Base-by-base conservation (phyloP, 2,329 filamentous ascomycete species). In the Juglanconis oblonga region DNA sequence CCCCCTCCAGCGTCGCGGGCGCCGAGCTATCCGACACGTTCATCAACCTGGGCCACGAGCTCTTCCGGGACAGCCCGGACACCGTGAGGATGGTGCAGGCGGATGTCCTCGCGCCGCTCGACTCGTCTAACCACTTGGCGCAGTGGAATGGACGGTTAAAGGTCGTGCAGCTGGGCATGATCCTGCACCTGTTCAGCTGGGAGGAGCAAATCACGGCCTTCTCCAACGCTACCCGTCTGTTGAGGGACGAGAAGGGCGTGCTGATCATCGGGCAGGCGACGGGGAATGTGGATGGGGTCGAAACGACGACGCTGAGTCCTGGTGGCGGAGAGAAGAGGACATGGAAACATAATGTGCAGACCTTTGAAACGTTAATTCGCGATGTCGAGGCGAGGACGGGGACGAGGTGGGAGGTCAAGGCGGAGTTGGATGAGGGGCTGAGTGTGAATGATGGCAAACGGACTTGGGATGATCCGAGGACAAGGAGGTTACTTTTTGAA, bases 161-260 rank as follows among this genome's bases (percentile, higher is more conserved):
- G 13, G 64, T 72, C 45, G 63, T 78, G 11, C 69, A 78, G 53
- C 66, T 73, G 38, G 69, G 69, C 29, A 67, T 74, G 59, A 69
- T 79, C 7, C 73, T 79, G 60, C 76, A 79, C 57, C 68, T 76
- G 24, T 78, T 78, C 65, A 66, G 66, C n/a, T 69, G 71, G 52
- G 68, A 72, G 3, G 65, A 72, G 52, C 73, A 77, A 55, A 66
- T 69, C 33, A 33, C 44, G 9, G 66, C 65, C 1, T 69, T 67
- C 8, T 60, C 67, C 52, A 67, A 70, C 32, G 70, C 72, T 14
- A 61, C 70, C 10, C 51, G 61, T 5, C 65, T 74, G 11, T 57
- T 75, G 24, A 68, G 64, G 35, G 64, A 68, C 6, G 66, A 69
- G 9, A 67, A 67, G 11, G 67, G 68, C 0, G 69, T 70, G 3